Conservation (phyloP, 148 eudicot genomes). For the Persicaria maculosa region DNA sequence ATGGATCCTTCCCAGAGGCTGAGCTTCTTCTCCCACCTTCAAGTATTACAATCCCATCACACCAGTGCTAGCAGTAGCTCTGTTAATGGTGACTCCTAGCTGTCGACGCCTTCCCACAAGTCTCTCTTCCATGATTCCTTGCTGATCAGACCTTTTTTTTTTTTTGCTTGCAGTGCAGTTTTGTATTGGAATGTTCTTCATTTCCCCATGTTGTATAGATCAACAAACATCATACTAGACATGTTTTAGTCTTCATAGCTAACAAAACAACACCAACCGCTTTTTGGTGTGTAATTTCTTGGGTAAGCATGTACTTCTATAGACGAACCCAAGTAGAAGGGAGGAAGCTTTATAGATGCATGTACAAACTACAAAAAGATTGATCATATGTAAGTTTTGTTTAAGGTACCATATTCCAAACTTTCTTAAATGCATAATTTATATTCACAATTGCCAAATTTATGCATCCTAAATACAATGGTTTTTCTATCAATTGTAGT, state of each 20-base stretch:
- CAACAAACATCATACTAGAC: not conserved
- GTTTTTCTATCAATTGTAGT: not conserved
- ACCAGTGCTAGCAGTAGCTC: conserved; percentile 72
- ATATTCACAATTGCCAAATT: not conserved
- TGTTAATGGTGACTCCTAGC: conserved; percentile 19
- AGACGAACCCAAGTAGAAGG: too few species aligned
- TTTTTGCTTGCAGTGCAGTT: not conserved
- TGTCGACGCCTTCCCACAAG: not conserved
- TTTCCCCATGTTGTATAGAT: not conserved
- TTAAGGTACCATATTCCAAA: too few species aligned
- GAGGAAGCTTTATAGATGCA: too few species aligned
- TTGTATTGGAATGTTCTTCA: not conserved
- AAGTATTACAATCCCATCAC: conserved; percentile 38
- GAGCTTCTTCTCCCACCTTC: conserved; percentile 55
- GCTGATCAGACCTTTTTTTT: not conserved
- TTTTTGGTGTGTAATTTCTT: too few species aligned
- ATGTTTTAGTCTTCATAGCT: not conserved
- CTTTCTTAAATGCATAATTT: too few species aligned
- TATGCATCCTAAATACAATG: not conserved
- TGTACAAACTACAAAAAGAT: too few species aligned
- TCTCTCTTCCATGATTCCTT: conserved; percentile 3
- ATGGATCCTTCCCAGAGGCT: conserved; percentile 78
- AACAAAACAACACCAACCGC: too few species aligned
- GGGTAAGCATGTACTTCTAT: too few species aligned
- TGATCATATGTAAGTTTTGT: too few species aligned